phyloP scores from a whole-genome alignment of 129 eudicot genomes.

The Lonicera japonica region DNA sequence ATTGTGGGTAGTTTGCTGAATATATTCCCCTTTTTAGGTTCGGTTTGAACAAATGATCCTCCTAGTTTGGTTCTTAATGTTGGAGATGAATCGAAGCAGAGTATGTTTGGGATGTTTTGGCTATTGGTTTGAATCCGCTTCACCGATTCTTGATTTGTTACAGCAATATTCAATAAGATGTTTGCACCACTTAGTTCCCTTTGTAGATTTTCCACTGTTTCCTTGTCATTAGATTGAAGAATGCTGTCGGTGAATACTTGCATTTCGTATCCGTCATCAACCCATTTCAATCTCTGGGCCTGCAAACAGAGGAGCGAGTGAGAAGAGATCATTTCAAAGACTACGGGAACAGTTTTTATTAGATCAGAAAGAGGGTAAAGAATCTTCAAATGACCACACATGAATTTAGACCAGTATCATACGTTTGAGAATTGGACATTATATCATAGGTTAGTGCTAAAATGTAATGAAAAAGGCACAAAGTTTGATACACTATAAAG shows the following conservation, averaged over 20 bases:
- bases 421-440: too few relatives aligned
- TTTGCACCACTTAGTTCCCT: slow-evolving; percentile 37
- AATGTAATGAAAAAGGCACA: too few relatives aligned
- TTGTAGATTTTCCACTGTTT: slow-evolving; percentile 25
- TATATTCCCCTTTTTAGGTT: slow-evolving; percentile 20
- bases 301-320: slow-evolving; percentile 20
- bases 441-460: not conserved
- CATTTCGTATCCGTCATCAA: slow-evolving; percentile 77
- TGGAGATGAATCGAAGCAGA: slow-evolving; percentile 85
- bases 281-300: slow-evolving; percentile 82
- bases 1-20: slow-evolving; percentile 31
- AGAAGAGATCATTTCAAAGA: not conserved
- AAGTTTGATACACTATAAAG: too few relatives aligned
- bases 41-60: slow-evolving; percentile 33
- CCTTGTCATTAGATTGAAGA: slow-evolving; percentile 13
- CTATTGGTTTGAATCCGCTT: slow-evolving; percentile 48
- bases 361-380: not conserved
- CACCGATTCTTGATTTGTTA: slow-evolving; percentile 49
- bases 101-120: slow-evolving; percentile 47
- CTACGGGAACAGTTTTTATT: too few relatives aligned
- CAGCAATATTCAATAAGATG: slow-evolving; percentile 63
- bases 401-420: not conserved
- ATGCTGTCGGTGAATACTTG: slow-evolving; percentile 53
- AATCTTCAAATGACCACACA: slow-evolving; percentile 2
- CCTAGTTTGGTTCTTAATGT: slow-evolving; percentile 56